These are phyloP conservation scores for Tolypocladium tundrense DNA, from an alignment of 2,329 filamentous ascomycete species.

Conservation along the genomic window DNA sequence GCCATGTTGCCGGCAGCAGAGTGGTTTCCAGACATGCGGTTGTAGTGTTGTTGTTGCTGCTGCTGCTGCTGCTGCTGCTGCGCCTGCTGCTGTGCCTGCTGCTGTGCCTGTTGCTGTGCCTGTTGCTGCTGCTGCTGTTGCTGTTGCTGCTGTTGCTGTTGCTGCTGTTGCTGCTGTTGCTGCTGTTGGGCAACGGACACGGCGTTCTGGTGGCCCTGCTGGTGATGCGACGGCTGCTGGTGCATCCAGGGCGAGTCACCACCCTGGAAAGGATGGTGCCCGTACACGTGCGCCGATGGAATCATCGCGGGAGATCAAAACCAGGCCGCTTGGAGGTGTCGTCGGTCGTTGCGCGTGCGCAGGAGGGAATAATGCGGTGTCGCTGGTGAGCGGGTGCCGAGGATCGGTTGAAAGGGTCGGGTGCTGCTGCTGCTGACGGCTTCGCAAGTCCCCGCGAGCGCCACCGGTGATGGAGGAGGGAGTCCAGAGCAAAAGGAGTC, in stretches of 20 bases:
- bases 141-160: conserved; percentile 26
- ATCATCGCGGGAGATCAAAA: conserved; percentile 38
- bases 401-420: background rate
- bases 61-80: conserved; percentile 33
- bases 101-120: conserved; percentile 27
- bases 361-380: background rate
- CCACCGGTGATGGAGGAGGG: background rate
- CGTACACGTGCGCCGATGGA: conserved; percentile 54
- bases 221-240: conserved; percentile 49
- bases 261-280: conserved; percentile 57
- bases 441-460: background rate
- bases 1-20: conserved; percentile 36
- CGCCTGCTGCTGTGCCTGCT: conserved; percentile 28
- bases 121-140: conserved; percentile 27
- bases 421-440: background rate
- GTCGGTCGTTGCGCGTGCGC: background rate
- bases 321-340: background rate
- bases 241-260: conserved; percentile 58
- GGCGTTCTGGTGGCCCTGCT: conserved; percentile 46
- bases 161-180: conserved; percentile 26
- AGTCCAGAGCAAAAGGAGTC: background rate
- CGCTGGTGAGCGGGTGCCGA: background rate
- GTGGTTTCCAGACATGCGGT: conserved; percentile 59
- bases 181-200: conserved; percentile 43
- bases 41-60: conserved; percentile 55